A percentile compares a stretch with the other conserved stretches of the same genome.
These are phyloP conservation scores for Calonectria hawksworthii DNA, from an alignment of 2,329 filamentous ascomycete species.

Conservation along the genomic window DNA sequence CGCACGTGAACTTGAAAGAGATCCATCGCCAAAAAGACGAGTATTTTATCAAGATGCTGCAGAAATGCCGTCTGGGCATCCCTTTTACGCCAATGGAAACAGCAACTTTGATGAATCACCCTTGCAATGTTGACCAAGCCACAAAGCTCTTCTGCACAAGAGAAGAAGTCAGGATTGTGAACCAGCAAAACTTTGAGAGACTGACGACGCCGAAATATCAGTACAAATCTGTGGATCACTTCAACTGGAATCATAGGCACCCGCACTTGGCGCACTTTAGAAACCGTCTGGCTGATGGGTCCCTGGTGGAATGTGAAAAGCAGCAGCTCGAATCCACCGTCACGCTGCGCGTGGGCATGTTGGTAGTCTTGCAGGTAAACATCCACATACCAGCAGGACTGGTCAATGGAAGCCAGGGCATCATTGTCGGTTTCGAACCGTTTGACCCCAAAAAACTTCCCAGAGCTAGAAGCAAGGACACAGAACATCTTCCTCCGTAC, in stretches of 20 bases:
- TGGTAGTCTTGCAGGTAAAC: conserved; percentile 44
- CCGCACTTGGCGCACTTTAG: conserved; percentile 6
- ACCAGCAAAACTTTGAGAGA: conserved; percentile 23
- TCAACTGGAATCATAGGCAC: conserved; percentile 1
- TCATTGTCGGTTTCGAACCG: conserved; percentile 37
- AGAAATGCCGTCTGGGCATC: conserved; percentile 66
- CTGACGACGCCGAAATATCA: conserved; percentile 15
- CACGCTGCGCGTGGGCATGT: conserved; percentile 32
- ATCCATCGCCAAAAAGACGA: conserved; percentile 71
- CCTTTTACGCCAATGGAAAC: conserved; percentile 54
- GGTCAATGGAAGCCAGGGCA: conserved; percentile 45
- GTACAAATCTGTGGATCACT: conserved; percentile 32
- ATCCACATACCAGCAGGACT: conserved; percentile 27
- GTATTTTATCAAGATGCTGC: conserved; percentile 67
- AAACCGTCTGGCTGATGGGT: conserved; percentile 16
- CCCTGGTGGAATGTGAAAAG: conserved; percentile 20
- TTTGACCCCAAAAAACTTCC: conserved; percentile 16
- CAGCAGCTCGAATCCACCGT: conserved; percentile 32
- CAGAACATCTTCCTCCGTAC: not conserved
- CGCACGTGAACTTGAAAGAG: conserved; percentile 64
- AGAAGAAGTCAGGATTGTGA: conserved; percentile 25
- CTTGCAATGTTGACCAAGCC: conserved; percentile 51
- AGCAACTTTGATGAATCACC: conserved; percentile 60
- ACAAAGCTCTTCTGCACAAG: conserved; percentile 32
- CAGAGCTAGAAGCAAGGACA: not conserved